Base-by-base conservation (phyloP, 495 filamentous ascomycete genomes). In the Cladorrhinum samala region DNA sequence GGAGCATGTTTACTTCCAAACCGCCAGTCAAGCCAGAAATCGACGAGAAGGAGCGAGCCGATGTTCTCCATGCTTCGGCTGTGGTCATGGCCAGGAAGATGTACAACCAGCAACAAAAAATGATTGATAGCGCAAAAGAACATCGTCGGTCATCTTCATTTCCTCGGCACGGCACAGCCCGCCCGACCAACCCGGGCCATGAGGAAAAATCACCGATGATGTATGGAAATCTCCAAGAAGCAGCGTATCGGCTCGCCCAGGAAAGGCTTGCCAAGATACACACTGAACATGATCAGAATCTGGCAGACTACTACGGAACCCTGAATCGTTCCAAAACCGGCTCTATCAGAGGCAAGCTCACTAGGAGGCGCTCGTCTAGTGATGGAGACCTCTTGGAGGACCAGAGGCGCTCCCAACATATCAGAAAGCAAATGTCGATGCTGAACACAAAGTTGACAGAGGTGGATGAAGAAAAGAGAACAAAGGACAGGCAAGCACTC, bases 71-170 rank as follows among this genome's bases (percentile, higher is more conserved):
- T 53, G 89, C 89, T 17, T 89, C 90, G 16, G 87, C 91, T 3
- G 68, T 95, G 1, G 87, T 84, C 3, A 95, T 95, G 89, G 89
- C 91, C 20, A 88, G 82, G 66, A 78, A 85, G 53, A 89, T 95
- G 85, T 94, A 89, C 67, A 78, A 69, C 13, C 64, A 80, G 45
- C 81, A 86, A 61, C 82, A 79, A 68, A 78, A 75, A 37, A 69
- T 78, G 37, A 74, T 77, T 24, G 75, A 84, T 30, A 69, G 83
- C 30, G 69, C 73, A 43, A 55, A 64, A 49, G 54, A 58, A 3
- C 62, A 69, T 41, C 60, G 52, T n/a, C 61, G 57, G 23, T 66
- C 64, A 7, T 52, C 55, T 2, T 55, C 57, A 2, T 59, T 63
- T 47, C 53, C 57, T n/a, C 62, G 64, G 14, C 57, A 69, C 17